Percentiles rank a stretch among this genome's conserved stretches.
phyloP scores from a whole-genome alignment of 2,329 filamentous ascomycete genomes.

The Sarocladium brachiariae region DNA sequence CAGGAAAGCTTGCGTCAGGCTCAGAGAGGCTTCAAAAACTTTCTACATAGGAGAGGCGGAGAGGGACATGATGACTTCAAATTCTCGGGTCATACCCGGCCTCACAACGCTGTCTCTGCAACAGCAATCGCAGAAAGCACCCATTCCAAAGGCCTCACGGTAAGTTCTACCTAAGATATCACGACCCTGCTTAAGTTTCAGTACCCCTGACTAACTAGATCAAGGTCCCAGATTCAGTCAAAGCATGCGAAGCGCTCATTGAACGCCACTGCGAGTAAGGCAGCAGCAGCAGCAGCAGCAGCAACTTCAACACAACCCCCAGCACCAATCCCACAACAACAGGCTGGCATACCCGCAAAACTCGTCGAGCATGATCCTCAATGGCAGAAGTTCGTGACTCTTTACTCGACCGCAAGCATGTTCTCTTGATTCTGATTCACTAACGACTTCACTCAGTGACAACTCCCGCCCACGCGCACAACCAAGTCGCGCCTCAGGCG shows the following conservation, averaged over 20 bases:
- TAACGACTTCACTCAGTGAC: not conserved
- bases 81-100: not conserved
- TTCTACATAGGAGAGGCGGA: no score
- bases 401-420: not conserved
- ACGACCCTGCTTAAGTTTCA: no score
- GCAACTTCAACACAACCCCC: not conserved
- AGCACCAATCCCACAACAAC: not conserved
- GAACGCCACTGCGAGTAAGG: no score
- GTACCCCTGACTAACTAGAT: no score
- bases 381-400: not conserved
- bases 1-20: no score
- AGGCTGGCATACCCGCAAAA: not conserved
- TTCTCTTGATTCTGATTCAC: not conserved
- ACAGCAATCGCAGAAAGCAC: not conserved
- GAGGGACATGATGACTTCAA: not conserved
- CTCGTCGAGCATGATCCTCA: slow-evolving; percentile 1
- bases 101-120: not conserved
- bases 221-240: not conserved
- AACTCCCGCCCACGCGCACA: slow-evolving; percentile 4
- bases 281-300: not conserved
- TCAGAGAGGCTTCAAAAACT: no score
- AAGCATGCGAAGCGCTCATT: not conserved
- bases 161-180: not conserved
- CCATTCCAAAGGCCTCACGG: not conserved
- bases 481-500: slow-evolving; percentile 38